Percentiles rank a stretch among this genome's conserved stretches.
Conservation (phyloP, 139 green algal genomes). For the Mesotaenium endlicherianum region DNA sequence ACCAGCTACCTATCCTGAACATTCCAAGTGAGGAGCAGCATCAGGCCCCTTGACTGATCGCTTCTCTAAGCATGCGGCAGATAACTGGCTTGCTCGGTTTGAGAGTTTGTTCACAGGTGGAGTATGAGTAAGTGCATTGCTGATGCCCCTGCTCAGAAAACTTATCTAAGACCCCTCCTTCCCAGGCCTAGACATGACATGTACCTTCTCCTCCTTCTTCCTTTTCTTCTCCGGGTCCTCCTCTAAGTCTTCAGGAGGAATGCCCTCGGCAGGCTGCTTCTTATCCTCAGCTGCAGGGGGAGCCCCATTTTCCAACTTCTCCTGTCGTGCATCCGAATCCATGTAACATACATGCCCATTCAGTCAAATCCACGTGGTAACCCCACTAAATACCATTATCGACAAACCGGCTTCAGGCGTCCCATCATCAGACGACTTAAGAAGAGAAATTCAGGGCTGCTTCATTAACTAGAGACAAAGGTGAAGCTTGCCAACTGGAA, state of each 20-base stretch:
- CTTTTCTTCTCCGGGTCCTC: conserved; percentile 47
- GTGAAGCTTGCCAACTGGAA: too few relatives aligned
- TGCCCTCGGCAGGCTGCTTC: background rate
- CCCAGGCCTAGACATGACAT: background rate
- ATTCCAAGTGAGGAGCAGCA: background rate
- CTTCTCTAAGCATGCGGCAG: background rate
- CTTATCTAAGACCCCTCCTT: background rate
- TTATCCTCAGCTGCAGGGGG: background rate
- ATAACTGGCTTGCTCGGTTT: background rate
- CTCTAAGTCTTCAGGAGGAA: conserved; percentile 15
- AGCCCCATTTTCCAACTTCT: background rate
- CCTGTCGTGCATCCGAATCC: background rate
- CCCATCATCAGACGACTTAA: background rate
- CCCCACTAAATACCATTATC: background rate
- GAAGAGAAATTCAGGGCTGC: too few relatives aligned
- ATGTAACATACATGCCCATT: background rate
- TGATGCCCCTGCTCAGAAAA: background rate
- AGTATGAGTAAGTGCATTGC: background rate
- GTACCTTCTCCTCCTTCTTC: conserved; percentile 48
- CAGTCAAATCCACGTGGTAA: background rate
- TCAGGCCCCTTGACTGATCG: background rate
- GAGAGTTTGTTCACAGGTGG: background rate
- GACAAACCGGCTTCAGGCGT: background rate
- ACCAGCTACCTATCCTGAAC: too few relatives aligned
- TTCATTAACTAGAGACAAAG: too few relatives aligned